phyloP scores from a whole-genome alignment of 352 stramenopile species.

The Phytophthora pseudosyringae region DNA sequence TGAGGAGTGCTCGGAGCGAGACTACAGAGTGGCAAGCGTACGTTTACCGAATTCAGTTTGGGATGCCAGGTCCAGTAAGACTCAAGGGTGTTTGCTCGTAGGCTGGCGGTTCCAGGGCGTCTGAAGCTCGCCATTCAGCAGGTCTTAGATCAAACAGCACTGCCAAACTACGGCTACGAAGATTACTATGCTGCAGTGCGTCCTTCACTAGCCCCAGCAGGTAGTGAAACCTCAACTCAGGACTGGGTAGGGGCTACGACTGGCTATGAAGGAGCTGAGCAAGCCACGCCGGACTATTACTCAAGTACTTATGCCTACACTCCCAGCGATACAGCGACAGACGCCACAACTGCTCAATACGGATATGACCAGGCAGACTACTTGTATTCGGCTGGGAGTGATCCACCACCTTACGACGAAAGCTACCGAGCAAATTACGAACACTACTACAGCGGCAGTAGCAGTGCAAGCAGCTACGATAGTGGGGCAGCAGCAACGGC shows the following conservation, averaged over 20 bases:
- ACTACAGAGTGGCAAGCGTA: constrained; percentile 63
- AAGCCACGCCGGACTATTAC: constrained; percentile 19
- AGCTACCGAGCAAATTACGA: constrained; percentile 3
- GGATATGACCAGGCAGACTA: constrained; percentile 10
- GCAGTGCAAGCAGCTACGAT: constrained; percentile 5
- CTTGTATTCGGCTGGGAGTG: background rate
- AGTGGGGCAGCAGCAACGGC: constrained; percentile 19
- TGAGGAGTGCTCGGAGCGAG: constrained; percentile 50
- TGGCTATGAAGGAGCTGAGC: constrained; percentile 16
- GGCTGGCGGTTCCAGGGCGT: constrained; percentile 56
- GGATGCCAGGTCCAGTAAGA: background rate
- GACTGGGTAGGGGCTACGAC: constrained; percentile 13
- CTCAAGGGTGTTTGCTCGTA: constrained; percentile 11
- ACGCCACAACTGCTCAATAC: background rate
- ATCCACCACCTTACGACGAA: constrained; percentile 20
- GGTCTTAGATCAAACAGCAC: constrained; percentile 49
- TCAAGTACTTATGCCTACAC: constrained; percentile 24
- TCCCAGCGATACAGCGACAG: constrained; percentile 1
- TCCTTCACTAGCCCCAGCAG: constrained; percentile 21
- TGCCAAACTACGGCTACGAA: constrained; percentile 28
- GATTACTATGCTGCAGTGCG: constrained; percentile 33
- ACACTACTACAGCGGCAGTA: constrained; percentile 18
- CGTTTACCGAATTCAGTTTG: constrained; percentile 6
- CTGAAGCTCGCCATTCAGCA: constrained; percentile 75
- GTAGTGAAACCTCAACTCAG: constrained; percentile 13